phyloP scores from a whole-genome alignment of 257 asterid species.

The Eustoma russellianum region DNA sequence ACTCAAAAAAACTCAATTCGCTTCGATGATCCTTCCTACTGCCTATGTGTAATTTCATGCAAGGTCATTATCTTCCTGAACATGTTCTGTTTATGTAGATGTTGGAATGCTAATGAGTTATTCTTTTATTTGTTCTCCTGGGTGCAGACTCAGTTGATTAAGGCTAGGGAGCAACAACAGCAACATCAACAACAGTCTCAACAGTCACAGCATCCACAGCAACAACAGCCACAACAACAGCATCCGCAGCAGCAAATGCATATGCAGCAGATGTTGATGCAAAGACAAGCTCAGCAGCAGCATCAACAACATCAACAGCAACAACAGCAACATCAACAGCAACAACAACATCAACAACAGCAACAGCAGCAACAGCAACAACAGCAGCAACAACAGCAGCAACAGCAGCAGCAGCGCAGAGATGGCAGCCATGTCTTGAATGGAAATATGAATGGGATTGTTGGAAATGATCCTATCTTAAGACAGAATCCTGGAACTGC shows the following conservation, averaged over 20 bases:
- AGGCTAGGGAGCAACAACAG: constrained; percentile 92
- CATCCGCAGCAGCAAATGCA: constrained; percentile 67
- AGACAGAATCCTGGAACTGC: constrained; percentile 87
- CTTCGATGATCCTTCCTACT: too few relatives aligned
- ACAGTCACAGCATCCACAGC: constrained; percentile 39
- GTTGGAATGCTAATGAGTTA: too few relatives aligned
- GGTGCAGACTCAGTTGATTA: constrained; percentile 80
- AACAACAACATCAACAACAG: constrained; percentile 41
- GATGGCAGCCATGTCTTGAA: constrained; percentile 76
- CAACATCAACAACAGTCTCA: constrained; percentile 48
- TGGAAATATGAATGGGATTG: constrained; percentile 70
- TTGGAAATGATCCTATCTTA: constrained; percentile 66
- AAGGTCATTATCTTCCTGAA: too few relatives aligned
- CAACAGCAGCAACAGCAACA: constrained; percentile 61
- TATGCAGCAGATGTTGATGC: constrained; percentile 68
- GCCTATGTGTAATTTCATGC: too few relatives aligned
- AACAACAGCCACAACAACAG: constrained; percentile 59
- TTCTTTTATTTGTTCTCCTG: not conserved
- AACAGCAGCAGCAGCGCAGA: constrained; percentile 57
- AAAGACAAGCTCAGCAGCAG: constrained; percentile 74
- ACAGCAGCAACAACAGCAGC: constrained; percentile 37
- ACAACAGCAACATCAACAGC: constrained; percentile 47
- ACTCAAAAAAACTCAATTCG: too few relatives aligned
- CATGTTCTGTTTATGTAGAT: not conserved
- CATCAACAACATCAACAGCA: constrained; percentile 51